phyloP scores from a whole-genome alignment of 345 rosid species.

The Citrus reticulata region DNA sequence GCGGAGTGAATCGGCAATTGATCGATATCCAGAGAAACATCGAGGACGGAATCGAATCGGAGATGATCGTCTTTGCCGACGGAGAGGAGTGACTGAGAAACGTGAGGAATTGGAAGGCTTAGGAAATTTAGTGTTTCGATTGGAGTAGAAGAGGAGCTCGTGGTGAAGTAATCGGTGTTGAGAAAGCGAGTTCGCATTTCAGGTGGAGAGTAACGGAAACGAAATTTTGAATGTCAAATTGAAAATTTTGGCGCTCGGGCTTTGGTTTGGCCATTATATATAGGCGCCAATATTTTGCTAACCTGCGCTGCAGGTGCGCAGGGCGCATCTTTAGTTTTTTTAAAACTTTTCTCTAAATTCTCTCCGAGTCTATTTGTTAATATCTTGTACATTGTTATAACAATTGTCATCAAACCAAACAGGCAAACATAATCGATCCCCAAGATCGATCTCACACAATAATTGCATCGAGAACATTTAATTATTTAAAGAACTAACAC shows the following conservation, averaged over 20 bases:
- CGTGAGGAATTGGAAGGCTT: constrained; percentile 51
- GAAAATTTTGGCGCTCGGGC: constrained; percentile 39
- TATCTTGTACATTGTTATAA: too few relatives aligned
- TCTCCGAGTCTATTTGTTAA: too few relatives aligned
- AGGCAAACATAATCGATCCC: too few relatives aligned
- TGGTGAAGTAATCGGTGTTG: constrained; percentile 46
- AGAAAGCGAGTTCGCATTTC: constrained; percentile 80
- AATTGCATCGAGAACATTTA: too few relatives aligned
- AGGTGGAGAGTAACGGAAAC: neutral
- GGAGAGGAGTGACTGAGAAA: constrained; percentile 25
- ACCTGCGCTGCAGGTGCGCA: neutral
- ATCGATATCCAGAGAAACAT: constrained; percentile 28
- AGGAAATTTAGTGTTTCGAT: constrained; percentile 54
- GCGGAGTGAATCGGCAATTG: constrained; percentile 45
- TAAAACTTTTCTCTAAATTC: too few relatives aligned
- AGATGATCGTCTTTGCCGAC: constrained; percentile 22
- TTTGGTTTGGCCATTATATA: neutral
- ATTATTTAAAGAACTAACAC: too few relatives aligned
- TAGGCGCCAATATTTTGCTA: neutral
- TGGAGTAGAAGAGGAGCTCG: constrained; percentile 29
- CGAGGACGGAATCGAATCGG: constrained; percentile 27
- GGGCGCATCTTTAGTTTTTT: neutral
- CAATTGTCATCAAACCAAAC: too few relatives aligned
- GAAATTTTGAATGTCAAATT: neutral
- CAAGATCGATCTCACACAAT: too few relatives aligned